Evolutionary conservation across 495 filamentous ascomycete species (phyloP), one percentile per base, ranked within the genome.

Genomic region (Neurospora sp.): DNA sequence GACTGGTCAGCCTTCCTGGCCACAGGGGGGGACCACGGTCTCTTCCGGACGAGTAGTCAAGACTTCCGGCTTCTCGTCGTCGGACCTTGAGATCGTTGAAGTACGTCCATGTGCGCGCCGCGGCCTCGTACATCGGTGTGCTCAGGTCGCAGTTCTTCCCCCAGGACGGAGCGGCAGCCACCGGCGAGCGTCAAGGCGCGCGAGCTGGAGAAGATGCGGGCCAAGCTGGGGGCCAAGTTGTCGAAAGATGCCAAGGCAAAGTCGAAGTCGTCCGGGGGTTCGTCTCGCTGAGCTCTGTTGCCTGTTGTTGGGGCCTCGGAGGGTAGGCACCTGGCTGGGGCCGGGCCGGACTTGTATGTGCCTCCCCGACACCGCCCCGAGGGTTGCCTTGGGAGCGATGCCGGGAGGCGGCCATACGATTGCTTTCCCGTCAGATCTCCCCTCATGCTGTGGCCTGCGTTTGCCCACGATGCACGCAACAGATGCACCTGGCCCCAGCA

Each of bases 21-120:
- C 0, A 84, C 80, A 3, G 85, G 83, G 46, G 46, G 85, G 82
- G 7, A 80, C 72, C 14, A 73, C 74, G 46, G 73, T 77, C 2
- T 78, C 75, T 46, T 80, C 79, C 20, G 81, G 81, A 71, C 81
- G 82, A 76, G 80, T 79, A 20, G 85, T 81, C 70, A 84, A 76
- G 70, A 81, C 77, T 76, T 88, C 87, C 42, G 87, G 87, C 73
- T 83, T 80, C 68, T 84, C 84, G 74, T 85, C 84, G 37, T 81
- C 80, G 11, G 82, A 82, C 44, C 76, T 77, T 40, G 76, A 72
- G 40, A 82, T 81, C 31, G 48, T 59, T 59, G 48, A 59, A 31
- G 20, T 59, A 59, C 48, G 20, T 59, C 1, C 48, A 59, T 20
- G 22, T 59, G 48, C 48, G 48, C 11, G 48, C 48, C 20, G 20